phyloP scores from a whole-genome alignment of 352 stramenopile species.

The Phytophthora sojae region DNA sequence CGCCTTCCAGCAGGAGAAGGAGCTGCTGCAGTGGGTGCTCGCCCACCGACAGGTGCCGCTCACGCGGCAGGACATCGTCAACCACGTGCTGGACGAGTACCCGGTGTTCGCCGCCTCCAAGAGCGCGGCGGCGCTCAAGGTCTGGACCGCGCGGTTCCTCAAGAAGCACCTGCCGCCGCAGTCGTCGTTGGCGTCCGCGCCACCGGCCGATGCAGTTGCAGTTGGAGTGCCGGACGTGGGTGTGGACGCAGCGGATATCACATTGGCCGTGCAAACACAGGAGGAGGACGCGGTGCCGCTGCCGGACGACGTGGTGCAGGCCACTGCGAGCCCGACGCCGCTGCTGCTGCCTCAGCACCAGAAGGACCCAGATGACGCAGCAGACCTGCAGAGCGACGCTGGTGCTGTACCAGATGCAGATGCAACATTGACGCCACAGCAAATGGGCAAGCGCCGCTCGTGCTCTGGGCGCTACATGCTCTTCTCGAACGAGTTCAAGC shows the following conservation, averaged over 20 bases:
- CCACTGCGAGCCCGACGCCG: conserved; percentile 5
- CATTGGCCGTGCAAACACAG: conserved; percentile 4
- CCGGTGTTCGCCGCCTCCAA: conserved; percentile 66
- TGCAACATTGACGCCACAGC: conserved; percentile 18
- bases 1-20: conserved; percentile 38
- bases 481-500: conserved; percentile 85
- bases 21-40: conserved; percentile 66
- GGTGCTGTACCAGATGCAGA: background rate
- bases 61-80: conserved; percentile 71
- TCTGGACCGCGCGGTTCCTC: conserved; percentile 72
- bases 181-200: conserved; percentile 1
- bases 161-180: conserved; percentile 61
- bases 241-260: conserved; percentile 1
- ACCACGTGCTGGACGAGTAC: conserved; percentile 60
- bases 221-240: background rate
- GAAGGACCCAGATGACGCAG: conserved; percentile 6
- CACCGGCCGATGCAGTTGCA: background rate
- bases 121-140: conserved; percentile 60
- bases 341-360: conserved; percentile 17
- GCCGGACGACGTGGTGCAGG: background rate
- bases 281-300: conserved; percentile 10
- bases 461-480: conserved; percentile 68
- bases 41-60: conserved; percentile 50
- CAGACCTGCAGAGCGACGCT: background rate
- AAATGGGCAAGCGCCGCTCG: conserved; percentile 51